These are phyloP conservation scores for Austroboletus eburneus DNA, from an alignment of 768 basidiomycete species.

Conservation along the genomic window DNA sequence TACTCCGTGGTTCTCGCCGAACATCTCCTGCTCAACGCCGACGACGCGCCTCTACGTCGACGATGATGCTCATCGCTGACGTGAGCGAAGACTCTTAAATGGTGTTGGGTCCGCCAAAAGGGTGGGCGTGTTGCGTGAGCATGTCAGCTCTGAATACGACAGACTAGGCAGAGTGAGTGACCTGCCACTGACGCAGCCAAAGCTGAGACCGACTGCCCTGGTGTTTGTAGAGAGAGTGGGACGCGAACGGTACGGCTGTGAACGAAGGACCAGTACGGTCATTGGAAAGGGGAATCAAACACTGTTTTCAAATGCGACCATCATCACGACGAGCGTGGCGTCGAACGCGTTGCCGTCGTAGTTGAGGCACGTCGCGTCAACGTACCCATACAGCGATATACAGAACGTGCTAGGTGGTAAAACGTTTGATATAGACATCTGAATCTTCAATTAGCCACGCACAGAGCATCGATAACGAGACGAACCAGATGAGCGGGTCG, in stretches of 20 bases:
- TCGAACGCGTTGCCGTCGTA: constrained; percentile 97
- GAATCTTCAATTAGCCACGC: neutral
- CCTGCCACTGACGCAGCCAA: constrained; percentile 25
- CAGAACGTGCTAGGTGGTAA: constrained; percentile 65
- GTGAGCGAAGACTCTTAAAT: too few relatives aligned
- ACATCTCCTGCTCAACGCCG: too few relatives aligned
- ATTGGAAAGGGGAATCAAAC: constrained; percentile 27
- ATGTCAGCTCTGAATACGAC: neutral
- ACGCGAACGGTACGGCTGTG: constrained; percentile 43
- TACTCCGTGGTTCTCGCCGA: too few relatives aligned
- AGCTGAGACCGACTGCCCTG: constrained; percentile 20
- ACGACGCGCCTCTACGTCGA: too few relatives aligned
- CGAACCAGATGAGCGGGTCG: constrained; percentile 71
- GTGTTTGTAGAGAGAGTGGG: constrained; percentile 42
- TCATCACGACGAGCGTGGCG: constrained; percentile 81
- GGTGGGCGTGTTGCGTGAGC: constrained; percentile 32
- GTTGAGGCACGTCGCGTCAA: constrained; percentile 94
- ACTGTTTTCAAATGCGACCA: constrained; percentile 86
- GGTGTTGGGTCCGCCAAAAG: constrained; percentile 67
- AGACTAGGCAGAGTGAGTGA: neutral
- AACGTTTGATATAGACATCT: constrained; percentile 51
- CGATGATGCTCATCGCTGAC: too few relatives aligned
- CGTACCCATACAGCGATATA: constrained; percentile 90
- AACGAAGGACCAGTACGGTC: neutral
- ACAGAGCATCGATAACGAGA: neutral